Evolutionary conservation across 208 protist genomes (phyloP), one percentile per base, ranked within the genome.

Genomic region (Leishmania amazonensis): DNA sequence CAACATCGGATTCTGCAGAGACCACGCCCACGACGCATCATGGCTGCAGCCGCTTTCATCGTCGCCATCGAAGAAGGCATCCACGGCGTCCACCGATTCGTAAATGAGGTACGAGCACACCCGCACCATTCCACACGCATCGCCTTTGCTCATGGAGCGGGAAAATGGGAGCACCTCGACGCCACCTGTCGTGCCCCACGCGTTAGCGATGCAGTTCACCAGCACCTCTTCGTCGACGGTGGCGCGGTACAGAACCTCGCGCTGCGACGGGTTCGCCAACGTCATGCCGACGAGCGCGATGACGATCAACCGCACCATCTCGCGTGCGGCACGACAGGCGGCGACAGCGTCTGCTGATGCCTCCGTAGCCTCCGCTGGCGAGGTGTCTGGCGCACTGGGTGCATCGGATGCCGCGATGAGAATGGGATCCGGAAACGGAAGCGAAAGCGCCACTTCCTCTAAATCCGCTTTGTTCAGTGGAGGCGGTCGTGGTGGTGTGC

Each of bases 1-100:
- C 53, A 95, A 28, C 42, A 76, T 28, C 40, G 92, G 83, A 78
- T 93, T 95, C 70, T 92, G 89, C 70, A 86, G 47, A n/a, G 83
- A 95, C 84, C 68, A 88, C 57, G 67, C 45, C 49, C 68, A 79
- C 24, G 79, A 35, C 35, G 60, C 51, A 42, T 28, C 45, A 40
- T 21, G 17, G 35, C 53, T 28, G 40, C 40, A 8, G 54, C 40
- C 76, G 42, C 51, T 62, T 2, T 57, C 28, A 51, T 3, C 45
- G 21, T 2, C 6, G 17, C 24, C 28, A 54, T 75, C 78, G 31
- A 83, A 73, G 64, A 86, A 86, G 28, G 53, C 78, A 77, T 86
- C 83, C 74, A 86, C 64, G 45, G 78, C 74, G 42, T 86, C 73
- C n/a, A 85, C 80, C 2, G 72, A 78, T 81, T 89, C 88, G 68